Evolutionary conservation across 2,329 filamentous ascomycete genomes (phyloP).

Genomic region (Macrophomina phaseolina): DNA sequence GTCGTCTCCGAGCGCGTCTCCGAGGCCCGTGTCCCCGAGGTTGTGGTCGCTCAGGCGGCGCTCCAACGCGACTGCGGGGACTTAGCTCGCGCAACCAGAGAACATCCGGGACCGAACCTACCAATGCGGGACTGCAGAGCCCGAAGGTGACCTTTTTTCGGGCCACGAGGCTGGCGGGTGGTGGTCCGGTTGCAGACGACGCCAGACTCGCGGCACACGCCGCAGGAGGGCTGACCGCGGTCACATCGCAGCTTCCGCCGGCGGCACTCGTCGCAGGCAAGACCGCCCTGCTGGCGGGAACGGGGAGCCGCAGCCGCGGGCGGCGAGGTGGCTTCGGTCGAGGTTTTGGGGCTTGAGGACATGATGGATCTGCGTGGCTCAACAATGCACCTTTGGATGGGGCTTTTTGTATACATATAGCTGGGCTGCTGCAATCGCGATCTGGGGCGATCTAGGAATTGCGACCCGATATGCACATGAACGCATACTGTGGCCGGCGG

Average conservation of each 20-base stretch:
- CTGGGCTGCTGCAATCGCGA: too few species aligned
- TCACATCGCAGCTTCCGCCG: constrained; percentile 25
- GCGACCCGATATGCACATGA: too few species aligned
- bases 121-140: constrained; percentile 15
- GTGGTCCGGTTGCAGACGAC: constrained; percentile 17
- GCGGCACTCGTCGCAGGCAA: not conserved
- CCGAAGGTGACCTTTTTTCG: constrained; percentile 24
- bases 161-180: constrained; percentile 21
- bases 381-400: not conserved
- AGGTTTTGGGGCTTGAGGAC: not conserved
- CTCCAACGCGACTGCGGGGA: constrained; percentile 17
- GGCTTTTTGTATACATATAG: not conserved
- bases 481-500: too few species aligned
- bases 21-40: not conserved
- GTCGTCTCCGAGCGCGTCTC: not conserved
- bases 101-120: not conserved
- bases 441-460: too few species aligned
- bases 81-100: not conserved
- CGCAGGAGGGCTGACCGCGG: constrained; percentile 21
- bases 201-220: constrained; percentile 7
- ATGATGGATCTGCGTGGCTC: not conserved
- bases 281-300: not conserved
- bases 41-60: constrained; percentile 20
- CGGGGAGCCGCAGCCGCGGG: not conserved
- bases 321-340: not conserved